Evolutionary conservation across 2,329 filamentous ascomycete species (phyloP), one percentile per base, ranked within the genome.

Genomic region (Coleophoma cylindrospora): DNA sequence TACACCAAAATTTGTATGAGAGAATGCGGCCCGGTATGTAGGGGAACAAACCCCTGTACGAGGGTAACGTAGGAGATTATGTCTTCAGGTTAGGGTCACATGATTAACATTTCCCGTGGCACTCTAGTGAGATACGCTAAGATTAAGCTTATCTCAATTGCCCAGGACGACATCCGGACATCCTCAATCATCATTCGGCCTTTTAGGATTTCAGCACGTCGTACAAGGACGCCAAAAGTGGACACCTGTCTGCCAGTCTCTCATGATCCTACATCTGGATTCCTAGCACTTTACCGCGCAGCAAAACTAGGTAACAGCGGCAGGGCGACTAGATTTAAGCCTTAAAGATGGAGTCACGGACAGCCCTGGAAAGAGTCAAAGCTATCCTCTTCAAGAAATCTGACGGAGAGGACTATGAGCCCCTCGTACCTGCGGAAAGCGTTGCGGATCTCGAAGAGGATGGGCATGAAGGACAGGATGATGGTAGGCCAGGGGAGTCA

Each of bases 401-500:
- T 3, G 51, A 56, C 19, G 40, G 47, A 32, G 54, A 57, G 37
- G 53, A 58, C 9, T 65, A 65, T 49, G 57, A 59, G 37, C 57
- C 55, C 34, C 43, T 63, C 22, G 41, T 44, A 2, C 22, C 27
- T 12, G 27, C 32, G 6, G 40, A 17, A 14, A 14, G 14, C 17
- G 53, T 54, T 19, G 49, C 49, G 12, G 55, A 56, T 17, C 37
- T 46, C 11, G 49, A 51, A 37, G 43, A 53, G 4, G 51, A 56
- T 50, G 46, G 19, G 3, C 33, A 21, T 13, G 34, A 15, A 12
- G 15, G 12, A 10, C 4, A 14, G 4, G 9, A 41, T 32, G 27
- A 49, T 21, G 45, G 43, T 27, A n/a, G 11, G 17, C 7, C 14
- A 21, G 62, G 71, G 14, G 70, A 73, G 34, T 74, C 75, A 15